These are phyloP conservation scores for Sporothrix phasma DNA, from an alignment of 2,329 filamentous ascomycete genomes.

Conservation along the genomic window DNA sequence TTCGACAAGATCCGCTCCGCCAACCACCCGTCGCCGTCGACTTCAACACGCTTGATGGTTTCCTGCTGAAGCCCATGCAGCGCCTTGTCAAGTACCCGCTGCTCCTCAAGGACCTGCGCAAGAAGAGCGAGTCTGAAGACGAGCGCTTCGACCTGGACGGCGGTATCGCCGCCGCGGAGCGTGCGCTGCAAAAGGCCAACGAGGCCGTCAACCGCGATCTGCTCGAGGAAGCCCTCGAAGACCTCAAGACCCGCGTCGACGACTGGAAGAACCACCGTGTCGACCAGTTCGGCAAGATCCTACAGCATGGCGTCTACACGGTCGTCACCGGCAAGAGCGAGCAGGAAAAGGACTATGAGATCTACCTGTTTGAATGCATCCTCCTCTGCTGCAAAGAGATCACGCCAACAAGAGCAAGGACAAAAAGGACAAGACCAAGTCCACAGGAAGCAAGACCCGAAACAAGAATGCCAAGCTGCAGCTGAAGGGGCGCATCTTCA, in stretches of 20 bases:
- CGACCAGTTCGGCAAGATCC: slow-evolving; percentile 79
- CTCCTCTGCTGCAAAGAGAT: slow-evolving; percentile 95
- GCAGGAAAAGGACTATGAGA: slow-evolving; percentile 93
- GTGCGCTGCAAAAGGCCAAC: slow-evolving; percentile 76
- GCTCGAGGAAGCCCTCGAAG: slow-evolving; percentile 70
- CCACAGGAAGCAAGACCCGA: slow-evolving; percentile 44
- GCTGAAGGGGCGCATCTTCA: slow-evolving; percentile 94
- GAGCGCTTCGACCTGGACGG: slow-evolving; percentile 60
- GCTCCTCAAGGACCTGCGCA: slow-evolving; percentile 75
- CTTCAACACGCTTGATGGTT: slow-evolving; percentile 79
- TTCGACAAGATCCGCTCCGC: slow-evolving; percentile 78
- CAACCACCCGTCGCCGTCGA: slow-evolving; percentile 72
- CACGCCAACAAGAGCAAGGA: slow-evolving; percentile 71
- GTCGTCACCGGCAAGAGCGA: slow-evolving; percentile 86
- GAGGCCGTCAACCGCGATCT: slow-evolving; percentile 84
- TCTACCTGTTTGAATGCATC: slow-evolving; percentile 94
- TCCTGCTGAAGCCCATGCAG: slow-evolving; percentile 94
- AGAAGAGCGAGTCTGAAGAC: slow-evolving; percentile 68
- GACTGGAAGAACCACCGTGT: slow-evolving; percentile 95
- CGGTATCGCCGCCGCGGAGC: slow-evolving; percentile 73
- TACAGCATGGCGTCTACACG: slow-evolving; percentile 82
- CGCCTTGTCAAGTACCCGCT: slow-evolving; percentile 89
- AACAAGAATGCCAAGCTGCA: slow-evolving; percentile 74
- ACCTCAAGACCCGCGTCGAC: slow-evolving; percentile 73
- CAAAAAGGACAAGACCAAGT: slow-evolving; percentile 56